Evolutionary conservation across 805 yeast species (phyloP).

Genomic region (Suhomyces xylopsoci): DNA sequence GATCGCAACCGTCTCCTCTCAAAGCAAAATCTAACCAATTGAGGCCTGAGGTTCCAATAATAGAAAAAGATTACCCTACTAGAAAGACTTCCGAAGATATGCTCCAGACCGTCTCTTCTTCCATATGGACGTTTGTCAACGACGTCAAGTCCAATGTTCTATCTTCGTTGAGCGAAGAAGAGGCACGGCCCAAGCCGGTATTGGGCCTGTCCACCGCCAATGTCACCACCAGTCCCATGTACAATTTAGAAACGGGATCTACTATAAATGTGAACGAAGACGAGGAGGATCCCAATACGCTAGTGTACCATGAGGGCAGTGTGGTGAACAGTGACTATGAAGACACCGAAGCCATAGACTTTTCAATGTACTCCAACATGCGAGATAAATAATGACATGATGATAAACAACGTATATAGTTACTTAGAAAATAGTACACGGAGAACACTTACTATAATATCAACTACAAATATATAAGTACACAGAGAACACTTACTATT

Average conservation of each 20-base stretch:
- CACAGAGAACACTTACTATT: no score
- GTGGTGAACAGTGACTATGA: conserved; percentile 15
- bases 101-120: conserved; percentile 39
- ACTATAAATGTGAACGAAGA: conserved; percentile 15
- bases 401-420: no score
- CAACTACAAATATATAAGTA: no score
- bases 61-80: conserved; percentile 2
- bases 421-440: no score
- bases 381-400: conserved; percentile 1
- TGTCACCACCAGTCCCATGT: conserved; percentile 9
- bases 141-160: conserved; percentile 37
- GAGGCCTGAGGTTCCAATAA: background rate
- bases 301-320: background rate
- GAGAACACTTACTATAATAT: no score
- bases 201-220: background rate
- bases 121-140: conserved; percentile 43
- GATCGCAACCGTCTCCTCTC: conserved; percentile 25
- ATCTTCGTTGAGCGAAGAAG: conserved; percentile 20
- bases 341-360: conserved; percentile 20
- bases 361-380: conserved; percentile 22
- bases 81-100: conserved; percentile 27
- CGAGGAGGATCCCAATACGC: background rate
- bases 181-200: background rate
- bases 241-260: conserved; percentile 27
- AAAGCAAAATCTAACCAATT: conserved; percentile 20